Evolutionary conservation across 176 grass and related monocot species (phyloP).

Genomic region (Alopecurus myosuroides): DNA sequence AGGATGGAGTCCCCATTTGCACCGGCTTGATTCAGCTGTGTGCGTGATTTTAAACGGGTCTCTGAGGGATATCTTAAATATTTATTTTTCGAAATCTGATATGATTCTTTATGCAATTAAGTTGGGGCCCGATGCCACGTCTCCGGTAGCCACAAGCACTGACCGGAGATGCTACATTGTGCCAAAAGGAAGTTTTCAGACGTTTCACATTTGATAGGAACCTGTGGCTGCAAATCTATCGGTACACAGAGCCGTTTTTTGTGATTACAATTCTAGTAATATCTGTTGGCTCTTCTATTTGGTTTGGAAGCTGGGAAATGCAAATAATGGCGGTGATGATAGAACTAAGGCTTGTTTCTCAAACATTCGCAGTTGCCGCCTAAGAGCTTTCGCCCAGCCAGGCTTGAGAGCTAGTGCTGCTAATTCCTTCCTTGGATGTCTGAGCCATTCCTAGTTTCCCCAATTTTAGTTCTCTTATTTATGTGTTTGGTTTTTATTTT

Average conservation of each 20-base stretch:
- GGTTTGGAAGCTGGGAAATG: not conserved
- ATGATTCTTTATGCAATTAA: not conserved
- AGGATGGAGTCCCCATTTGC: not conserved
- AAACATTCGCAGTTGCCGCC: constrained; percentile 61
- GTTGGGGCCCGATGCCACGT: not conserved
- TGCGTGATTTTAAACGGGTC: not conserved
- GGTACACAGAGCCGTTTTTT: not conserved
- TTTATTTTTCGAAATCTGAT: too few relatives aligned
- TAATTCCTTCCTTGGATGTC: constrained; percentile 63
- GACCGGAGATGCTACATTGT: constrained; percentile 11
- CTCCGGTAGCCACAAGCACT: not conserved
- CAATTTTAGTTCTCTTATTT: too few relatives aligned
- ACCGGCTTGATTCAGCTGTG: not conserved
- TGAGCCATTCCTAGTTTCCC: not conserved
- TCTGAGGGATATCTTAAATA: not conserved
- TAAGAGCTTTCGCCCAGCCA: constrained; percentile 56
- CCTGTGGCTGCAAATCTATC: not conserved
- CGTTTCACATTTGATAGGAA: constrained; percentile 14
- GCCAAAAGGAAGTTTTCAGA: not conserved
- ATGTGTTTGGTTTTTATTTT: too few relatives aligned
- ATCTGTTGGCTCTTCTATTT: not conserved
- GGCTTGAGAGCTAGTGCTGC: constrained; percentile 64
- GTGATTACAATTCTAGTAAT: not conserved
- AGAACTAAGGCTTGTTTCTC: constrained; percentile 58
- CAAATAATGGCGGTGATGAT: not conserved